Evolutionary conservation across 306 rosid genomes (phyloP).

Genomic region (Inga laurina): DNA sequence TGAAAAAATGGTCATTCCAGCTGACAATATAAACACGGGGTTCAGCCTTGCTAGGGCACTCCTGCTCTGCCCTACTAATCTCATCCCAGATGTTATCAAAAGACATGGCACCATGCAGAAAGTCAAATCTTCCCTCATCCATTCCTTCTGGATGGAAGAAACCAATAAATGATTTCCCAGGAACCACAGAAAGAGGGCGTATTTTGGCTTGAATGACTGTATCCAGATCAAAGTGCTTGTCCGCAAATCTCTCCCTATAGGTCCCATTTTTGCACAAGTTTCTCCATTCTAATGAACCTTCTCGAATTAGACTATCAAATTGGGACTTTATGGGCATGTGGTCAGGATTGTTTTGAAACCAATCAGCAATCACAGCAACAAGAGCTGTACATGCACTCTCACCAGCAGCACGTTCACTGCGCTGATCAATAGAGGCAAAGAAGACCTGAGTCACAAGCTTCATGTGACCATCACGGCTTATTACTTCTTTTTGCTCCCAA

Average conservation of each 20-base stretch:
- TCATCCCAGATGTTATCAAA: constrained; percentile 99
- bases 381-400: constrained; percentile 99
- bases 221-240: constrained; percentile 97
- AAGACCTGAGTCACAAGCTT: constrained; percentile 86
- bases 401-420: constrained; percentile 98
- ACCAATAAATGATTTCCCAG: constrained; percentile 81
- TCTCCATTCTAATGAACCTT: constrained; percentile 96
- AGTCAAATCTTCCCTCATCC: constrained; percentile 88
- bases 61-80: constrained; percentile 62
- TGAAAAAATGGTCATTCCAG: constrained; percentile 99
- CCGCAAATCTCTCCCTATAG: constrained; percentile 83
- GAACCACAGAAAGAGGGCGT: constrained; percentile 81
- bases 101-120: constrained; percentile 93
- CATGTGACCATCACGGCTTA: constrained; percentile 91
- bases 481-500: constrained; percentile 92
- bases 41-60: constrained; percentile 50
- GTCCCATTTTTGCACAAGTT: constrained; percentile 79
- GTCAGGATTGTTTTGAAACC: constrained; percentile 81
- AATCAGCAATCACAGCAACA: constrained; percentile 91
- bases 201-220: constrained; percentile 92
- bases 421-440: constrained; percentile 95
- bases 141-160: constrained; percentile 95
- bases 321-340: constrained; percentile 97
- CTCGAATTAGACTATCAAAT: constrained; percentile 90
- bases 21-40: constrained; percentile 82